Percentiles rank a stretch among this genome's conserved stretches.
phyloP scores from a whole-genome alignment of 352 stramenopile genomes.

The Phytophthora macrochlamydospora region DNA sequence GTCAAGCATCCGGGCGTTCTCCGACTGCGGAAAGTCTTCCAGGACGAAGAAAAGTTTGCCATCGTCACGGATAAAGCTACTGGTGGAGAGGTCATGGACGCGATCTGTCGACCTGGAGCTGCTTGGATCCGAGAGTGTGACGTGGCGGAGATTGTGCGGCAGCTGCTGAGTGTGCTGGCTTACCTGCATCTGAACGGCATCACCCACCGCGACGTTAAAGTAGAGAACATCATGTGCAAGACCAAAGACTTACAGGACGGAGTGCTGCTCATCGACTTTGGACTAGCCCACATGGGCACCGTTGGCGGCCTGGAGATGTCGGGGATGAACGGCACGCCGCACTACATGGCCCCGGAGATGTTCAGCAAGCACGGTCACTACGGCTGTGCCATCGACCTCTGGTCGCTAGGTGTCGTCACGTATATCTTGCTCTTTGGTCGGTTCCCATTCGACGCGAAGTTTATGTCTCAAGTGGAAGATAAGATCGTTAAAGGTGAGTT shows the following conservation, averaged over 20 bases:
- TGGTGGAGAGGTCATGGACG: slow-evolving; percentile 72
- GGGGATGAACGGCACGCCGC: slow-evolving; percentile 83
- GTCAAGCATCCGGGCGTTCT: slow-evolving; percentile 67
- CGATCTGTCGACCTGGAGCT: slow-evolving; percentile 35
- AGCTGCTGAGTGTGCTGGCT: slow-evolving; percentile 69
- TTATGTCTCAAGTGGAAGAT: slow-evolving; percentile 86
- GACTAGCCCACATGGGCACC: slow-evolving; percentile 63
- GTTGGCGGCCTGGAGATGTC: slow-evolving; percentile 52
- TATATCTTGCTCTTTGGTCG: slow-evolving; percentile 77
- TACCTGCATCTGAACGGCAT: slow-evolving; percentile 77
- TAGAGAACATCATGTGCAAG: slow-evolving; percentile 85
- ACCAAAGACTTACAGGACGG: slow-evolving; percentile 44
- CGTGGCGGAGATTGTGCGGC: slow-evolving; percentile 62
- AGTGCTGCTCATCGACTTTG: slow-evolving; percentile 84
- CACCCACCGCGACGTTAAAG: slow-evolving; percentile 84
- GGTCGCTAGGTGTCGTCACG: slow-evolving; percentile 76
- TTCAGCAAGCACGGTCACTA: slow-evolving; percentile 66
- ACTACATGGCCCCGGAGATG: slow-evolving; percentile 89
- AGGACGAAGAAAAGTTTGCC: slow-evolving; percentile 66
- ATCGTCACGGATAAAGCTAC: slow-evolving; percentile 72
- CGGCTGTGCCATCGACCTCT: slow-evolving; percentile 73
- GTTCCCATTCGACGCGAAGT: slow-evolving; percentile 79
- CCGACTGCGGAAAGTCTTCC: slow-evolving; percentile 65
- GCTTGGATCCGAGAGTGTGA: slow-evolving; percentile 59
- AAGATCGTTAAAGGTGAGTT: slow-evolving; percentile 76